Evolutionary conservation across 2,329 filamentous ascomycete species (phyloP).

Genomic region (Epichloe aotearoae): DNA sequence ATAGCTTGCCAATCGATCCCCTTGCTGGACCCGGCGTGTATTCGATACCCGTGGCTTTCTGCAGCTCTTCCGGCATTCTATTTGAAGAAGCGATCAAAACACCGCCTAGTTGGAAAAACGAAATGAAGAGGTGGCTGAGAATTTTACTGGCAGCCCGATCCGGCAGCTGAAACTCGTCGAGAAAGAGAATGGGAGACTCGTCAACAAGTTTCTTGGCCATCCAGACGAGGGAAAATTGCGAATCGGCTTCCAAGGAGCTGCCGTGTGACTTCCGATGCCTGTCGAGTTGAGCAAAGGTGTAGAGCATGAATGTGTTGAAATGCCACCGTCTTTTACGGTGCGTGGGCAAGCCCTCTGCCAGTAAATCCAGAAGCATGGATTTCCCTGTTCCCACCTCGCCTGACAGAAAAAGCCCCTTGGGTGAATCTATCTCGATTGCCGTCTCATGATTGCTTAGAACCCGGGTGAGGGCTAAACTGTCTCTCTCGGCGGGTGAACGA

Average conservation of each 20-base stretch:
- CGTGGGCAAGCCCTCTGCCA: slow-evolving; percentile 66
- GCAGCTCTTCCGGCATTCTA: slow-evolving; percentile 70
- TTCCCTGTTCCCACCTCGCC: slow-evolving; percentile 77
- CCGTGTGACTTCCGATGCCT: slow-evolving; percentile 36
- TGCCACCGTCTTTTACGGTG: slow-evolving; percentile 64
- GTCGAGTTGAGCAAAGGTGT: slow-evolving; percentile 61
- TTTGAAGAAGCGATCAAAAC: slow-evolving; percentile 73
- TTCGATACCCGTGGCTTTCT: slow-evolving; percentile 59
- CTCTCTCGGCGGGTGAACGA: slow-evolving; percentile 34
- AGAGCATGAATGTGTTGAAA: slow-evolving; percentile 78
- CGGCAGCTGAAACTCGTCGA: slow-evolving; percentile 75
- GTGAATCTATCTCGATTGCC: slow-evolving; percentile 58
- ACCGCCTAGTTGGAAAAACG: slow-evolving; percentile 71
- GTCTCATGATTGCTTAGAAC: slow-evolving; percentile 59
- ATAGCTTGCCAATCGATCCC: slow-evolving; percentile 35
- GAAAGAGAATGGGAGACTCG: slow-evolving; percentile 61
- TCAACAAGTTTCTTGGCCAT: slow-evolving; percentile 65
- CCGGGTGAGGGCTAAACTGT: slow-evolving; percentile 51
- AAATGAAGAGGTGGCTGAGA: slow-evolving; percentile 62
- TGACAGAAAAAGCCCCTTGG: slow-evolving; percentile 62
- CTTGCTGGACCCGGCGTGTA: slow-evolving; percentile 45
- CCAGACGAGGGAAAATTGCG: slow-evolving; percentile 56
- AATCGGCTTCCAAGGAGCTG: slow-evolving; percentile 9
- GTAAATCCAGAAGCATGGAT: slow-evolving; percentile 70
- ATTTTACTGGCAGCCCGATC: slow-evolving; percentile 69